Evolutionary conservation across 169 alveolate species (phyloP).

Genomic region (Eimeria zaria): DNA sequence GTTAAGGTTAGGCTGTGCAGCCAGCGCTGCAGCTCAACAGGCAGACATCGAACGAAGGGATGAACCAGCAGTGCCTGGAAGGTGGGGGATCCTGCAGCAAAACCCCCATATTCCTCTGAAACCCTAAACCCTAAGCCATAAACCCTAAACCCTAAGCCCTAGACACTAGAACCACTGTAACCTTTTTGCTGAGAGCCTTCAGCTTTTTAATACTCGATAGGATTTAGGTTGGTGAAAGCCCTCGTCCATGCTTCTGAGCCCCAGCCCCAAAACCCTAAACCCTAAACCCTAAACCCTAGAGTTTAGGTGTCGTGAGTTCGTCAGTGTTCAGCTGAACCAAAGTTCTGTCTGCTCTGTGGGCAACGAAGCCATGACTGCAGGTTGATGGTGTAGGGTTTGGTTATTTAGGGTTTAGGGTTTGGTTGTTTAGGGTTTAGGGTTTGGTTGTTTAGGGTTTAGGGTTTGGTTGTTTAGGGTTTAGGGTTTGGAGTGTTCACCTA

Average conservation of each 20-base stretch:
- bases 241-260: too few species aligned
- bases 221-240: too few species aligned
- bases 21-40: not conserved
- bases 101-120: not conserved
- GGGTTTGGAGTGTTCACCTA: not conserved
- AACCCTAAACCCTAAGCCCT: conserved; percentile 30
- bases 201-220: too few species aligned
- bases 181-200: not conserved
- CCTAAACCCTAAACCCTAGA: too few species aligned
- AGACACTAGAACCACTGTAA: too few species aligned
- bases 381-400: too few species aligned
- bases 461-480: not conserved
- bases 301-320: too few species aligned
- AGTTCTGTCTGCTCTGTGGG: too few species aligned
- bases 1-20: not conserved
- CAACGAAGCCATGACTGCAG: too few species aligned
- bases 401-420: not conserved
- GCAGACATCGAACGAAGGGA: conserved; percentile 15
- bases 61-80: conserved; percentile 7
- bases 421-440: not conserved
- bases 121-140: conserved; percentile 31
- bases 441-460: not conserved
- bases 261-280: too few species aligned
- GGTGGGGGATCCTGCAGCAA: not conserved
- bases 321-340: too few species aligned